These are phyloP conservation scores for Nicotiana sylvestris DNA, from an alignment of 257 asterid genomes.

Conservation along the genomic window DNA sequence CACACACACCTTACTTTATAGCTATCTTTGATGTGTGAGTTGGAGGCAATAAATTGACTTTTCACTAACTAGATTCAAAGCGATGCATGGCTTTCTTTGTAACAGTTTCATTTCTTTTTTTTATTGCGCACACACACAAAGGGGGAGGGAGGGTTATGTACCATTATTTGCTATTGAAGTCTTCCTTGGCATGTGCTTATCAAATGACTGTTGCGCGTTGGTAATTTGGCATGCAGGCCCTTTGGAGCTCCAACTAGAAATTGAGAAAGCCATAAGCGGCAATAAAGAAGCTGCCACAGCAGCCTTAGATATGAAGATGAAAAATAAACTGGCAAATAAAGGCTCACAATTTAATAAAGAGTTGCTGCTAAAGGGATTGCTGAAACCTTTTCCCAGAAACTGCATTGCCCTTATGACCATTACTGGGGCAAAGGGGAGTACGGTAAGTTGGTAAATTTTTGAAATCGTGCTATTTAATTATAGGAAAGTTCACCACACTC, in stretches of 20 bases:
- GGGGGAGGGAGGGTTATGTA: background rate
- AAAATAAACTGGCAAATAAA: constrained; percentile 75
- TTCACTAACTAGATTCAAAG: background rate
- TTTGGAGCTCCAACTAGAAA: constrained; percentile 83
- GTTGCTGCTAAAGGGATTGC: constrained; percentile 63
- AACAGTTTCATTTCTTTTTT: background rate
- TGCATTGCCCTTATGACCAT: constrained; percentile 96
- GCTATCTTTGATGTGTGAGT: background rate
- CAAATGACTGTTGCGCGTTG: background rate
- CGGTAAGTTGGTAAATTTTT: constrained; percentile 48
- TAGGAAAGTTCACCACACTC: background rate
- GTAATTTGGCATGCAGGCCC: constrained; percentile 53
- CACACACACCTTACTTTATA: background rate
- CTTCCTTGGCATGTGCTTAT: background rate
- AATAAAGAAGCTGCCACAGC: constrained; percentile 83
- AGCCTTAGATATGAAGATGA: constrained; percentile 89
- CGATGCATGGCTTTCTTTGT: background rate
- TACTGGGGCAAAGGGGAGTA: constrained; percentile 98
- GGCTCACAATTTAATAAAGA: constrained; percentile 80
- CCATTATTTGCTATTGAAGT: background rate
- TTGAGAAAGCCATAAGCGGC: constrained; percentile 64
- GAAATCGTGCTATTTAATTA: background rate
- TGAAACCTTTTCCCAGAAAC: constrained; percentile 90
- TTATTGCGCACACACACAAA: background rate
- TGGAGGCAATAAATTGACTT: background rate